A percentile compares a stretch with the other conserved stretches of the same genome.
phyloP scores from a whole-genome alignment of 805 yeast genomes.

The Lachancea quebecensis region DNA sequence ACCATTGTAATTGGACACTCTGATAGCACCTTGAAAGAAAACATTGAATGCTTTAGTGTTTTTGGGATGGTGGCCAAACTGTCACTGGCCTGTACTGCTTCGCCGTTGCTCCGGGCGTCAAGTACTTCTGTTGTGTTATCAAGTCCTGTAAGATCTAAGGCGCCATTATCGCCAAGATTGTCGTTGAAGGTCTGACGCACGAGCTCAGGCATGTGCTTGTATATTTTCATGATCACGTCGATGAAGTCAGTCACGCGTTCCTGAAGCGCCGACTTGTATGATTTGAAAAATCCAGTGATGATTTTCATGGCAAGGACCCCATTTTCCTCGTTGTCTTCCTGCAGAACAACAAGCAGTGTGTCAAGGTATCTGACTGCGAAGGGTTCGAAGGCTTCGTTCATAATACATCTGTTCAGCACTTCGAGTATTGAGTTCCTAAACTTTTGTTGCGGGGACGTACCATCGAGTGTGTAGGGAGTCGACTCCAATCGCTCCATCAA shows the following conservation, averaged over 20 bases:
- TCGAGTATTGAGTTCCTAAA: slow-evolving; percentile 72
- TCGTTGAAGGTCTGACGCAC: slow-evolving; percentile 61
- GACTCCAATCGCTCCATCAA: slow-evolving; percentile 54
- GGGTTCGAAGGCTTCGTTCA: slow-evolving; percentile 74
- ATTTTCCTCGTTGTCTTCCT: slow-evolving; percentile 87
- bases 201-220: slow-evolving; percentile 69
- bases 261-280: slow-evolving; percentile 60
- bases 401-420: slow-evolving; percentile 70
- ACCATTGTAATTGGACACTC: slow-evolving; percentile 98
- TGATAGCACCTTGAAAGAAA: slow-evolving; percentile 82
- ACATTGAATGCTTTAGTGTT: slow-evolving; percentile 58
- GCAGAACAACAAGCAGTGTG: slow-evolving; percentile 49
- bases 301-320: slow-evolving; percentile 88
- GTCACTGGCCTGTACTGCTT: slow-evolving; percentile 5
- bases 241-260: slow-evolving; percentile 76
- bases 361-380: slow-evolving; percentile 57
- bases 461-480: slow-evolving; percentile 66
- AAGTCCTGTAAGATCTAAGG: too few species aligned
- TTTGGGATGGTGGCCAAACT: slow-evolving; percentile 30
- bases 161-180: too few species aligned
- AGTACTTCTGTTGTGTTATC: neutral
- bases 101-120: slow-evolving; percentile 7
- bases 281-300: slow-evolving; percentile 76
- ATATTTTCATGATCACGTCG: slow-evolving; percentile 65
- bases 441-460: slow-evolving; percentile 65